Conservation (phyloP, 2,329 filamentous ascomycete genomes). For the Sporothrix humicola region DNA sequence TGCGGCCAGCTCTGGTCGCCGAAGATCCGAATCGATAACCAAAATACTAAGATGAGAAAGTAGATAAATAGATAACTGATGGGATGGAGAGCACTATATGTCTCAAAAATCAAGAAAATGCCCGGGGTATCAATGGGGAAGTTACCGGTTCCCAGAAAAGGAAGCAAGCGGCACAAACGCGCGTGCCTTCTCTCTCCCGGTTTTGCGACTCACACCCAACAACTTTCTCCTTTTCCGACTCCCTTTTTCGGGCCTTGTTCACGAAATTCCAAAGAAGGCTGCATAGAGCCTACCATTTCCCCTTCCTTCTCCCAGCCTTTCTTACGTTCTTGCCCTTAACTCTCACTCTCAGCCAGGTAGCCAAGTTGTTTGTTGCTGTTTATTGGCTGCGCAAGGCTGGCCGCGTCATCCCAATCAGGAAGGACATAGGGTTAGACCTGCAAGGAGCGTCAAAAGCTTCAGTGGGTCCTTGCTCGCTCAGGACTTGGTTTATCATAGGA, state of each 20-base stretch:
- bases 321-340: not conserved
- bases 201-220: not conserved
- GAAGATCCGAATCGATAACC: not conserved
- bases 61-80: not conserved
- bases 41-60: not conserved
- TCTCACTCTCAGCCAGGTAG: not conserved
- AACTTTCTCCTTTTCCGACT: not conserved
- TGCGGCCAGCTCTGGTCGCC: not conserved
- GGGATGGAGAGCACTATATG: not conserved
- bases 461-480: not conserved
- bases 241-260: not conserved
- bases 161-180: not conserved
- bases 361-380: not conserved
- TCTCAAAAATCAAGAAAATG: not conserved
- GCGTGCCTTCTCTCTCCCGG: not conserved
- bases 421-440: not conserved
- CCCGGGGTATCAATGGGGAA: not conserved
- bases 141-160: not conserved
- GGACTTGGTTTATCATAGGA: not conserved
- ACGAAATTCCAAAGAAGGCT: not conserved
- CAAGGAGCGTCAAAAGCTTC: not conserved
- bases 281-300: not conserved
- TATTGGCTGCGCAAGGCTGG: not conserved
- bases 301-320: no score
- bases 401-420: not conserved